Percentiles rank a stretch among this genome's conserved stretches.
Evolutionary conservation across 495 filamentous ascomycete species (phyloP).

Genomic region (Antarctomyces pellizariae): DNA sequence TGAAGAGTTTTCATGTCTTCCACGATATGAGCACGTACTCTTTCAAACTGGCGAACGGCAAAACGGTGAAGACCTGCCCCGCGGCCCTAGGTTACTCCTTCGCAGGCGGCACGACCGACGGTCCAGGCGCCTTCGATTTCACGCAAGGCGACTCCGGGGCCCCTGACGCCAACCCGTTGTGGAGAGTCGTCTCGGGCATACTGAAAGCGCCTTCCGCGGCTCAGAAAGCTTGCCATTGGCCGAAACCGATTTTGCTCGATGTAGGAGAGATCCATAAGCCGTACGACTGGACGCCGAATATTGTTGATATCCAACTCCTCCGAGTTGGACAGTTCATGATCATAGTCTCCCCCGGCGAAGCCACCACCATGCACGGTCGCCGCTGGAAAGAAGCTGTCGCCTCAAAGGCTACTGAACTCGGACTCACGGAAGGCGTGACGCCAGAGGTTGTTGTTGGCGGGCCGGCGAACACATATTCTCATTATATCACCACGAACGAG

Average conservation of each 20-base stretch:
- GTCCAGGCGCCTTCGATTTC: conserved; percentile 84
- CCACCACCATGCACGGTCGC: conserved; percentile 83
- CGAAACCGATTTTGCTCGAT: conserved; percentile 78
- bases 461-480: conserved; percentile 85
- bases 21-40: conserved; percentile 49
- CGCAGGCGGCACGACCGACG: conserved; percentile 84
- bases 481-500: conserved; percentile 85
- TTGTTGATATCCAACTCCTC: conserved; percentile 78
- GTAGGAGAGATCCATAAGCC: conserved; percentile 60
- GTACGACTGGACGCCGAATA: conserved; percentile 80
- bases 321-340: conserved; percentile 77
- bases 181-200: conserved; percentile 49
- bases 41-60: conserved; percentile 57
- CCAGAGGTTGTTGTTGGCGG: conserved; percentile 77
- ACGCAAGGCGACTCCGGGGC: conserved; percentile 58
- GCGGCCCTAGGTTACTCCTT: conserved; percentile 91
- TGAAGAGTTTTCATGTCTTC: conserved; percentile 54
- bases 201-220: conserved; percentile 48
- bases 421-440: conserved; percentile 16
- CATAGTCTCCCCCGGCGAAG: conserved; percentile 75
- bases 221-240: conserved; percentile 54
- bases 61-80: conserved; percentile 49
- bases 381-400: conserved; percentile 72
- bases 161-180: conserved; percentile 61
- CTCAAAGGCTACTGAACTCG: conserved; percentile 23